Conservation (phyloP, 495 filamentous ascomycete species). For the Talaromyces liani region DNA sequence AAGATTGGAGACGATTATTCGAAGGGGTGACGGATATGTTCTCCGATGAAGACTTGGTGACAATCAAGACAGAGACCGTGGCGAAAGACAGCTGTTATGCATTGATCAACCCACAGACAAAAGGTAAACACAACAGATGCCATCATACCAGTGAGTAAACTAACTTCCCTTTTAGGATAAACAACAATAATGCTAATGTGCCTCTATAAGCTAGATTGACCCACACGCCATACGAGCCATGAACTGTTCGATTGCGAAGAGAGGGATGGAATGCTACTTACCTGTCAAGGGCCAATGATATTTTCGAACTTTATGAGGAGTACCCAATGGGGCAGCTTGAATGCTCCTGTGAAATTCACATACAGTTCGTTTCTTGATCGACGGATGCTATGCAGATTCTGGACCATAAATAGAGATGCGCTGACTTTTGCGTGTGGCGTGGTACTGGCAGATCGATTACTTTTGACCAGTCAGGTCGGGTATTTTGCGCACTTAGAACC, state of each 20-base stretch:
- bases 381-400: not conserved
- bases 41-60: not conserved
- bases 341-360: not conserved
- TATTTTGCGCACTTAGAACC: too few relatives aligned
- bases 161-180: not conserved
- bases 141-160: not conserved
- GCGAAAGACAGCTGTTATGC: not conserved
- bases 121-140: not conserved
- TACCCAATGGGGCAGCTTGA: not conserved
- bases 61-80: not conserved
- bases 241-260: not conserved
- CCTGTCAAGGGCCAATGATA: not conserved
- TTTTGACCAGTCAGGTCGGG: not conserved
- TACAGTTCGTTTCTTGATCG: not conserved
- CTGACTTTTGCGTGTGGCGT: not conserved
- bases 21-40: not conserved
- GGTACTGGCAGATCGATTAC: not conserved
- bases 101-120: not conserved
- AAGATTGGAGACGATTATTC: not conserved
- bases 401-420: not conserved
- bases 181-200: not conserved
- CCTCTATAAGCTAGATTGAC: not conserved
- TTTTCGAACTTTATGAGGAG: not conserved
- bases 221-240: not conserved
- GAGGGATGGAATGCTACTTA: conserved; percentile 1